These are phyloP conservation scores for Fusarium siculi DNA, from an alignment of 2,329 filamentous ascomycete species.

Conservation along the genomic window DNA sequence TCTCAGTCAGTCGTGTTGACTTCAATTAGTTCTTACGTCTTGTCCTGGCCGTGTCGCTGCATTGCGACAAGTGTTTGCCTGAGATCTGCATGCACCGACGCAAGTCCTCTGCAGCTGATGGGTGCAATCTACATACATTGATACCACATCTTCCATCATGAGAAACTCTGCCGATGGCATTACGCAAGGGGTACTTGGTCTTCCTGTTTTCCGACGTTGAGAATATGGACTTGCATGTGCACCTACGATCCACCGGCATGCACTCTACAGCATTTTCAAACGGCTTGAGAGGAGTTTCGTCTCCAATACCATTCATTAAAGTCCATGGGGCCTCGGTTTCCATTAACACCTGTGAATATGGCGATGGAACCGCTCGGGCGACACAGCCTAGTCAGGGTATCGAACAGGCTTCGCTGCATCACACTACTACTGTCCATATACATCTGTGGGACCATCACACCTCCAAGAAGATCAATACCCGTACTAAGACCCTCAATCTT, in stretches of 20 bases:
- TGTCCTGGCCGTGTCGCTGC: rapidly evolving
- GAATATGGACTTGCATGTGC: neutral
- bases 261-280: neutral
- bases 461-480: no score
- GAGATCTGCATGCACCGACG: rapidly evolving
- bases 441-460: neutral
- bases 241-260: neutral
- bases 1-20: rapidly evolving
- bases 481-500: rapidly evolving
- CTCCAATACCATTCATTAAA: neutral
- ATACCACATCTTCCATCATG: neutral
- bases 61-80: neutral
- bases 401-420: neutral
- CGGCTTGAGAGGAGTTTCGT: rapidly evolving
- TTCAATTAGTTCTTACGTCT: rapidly evolving
- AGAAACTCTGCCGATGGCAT: rapidly evolving
- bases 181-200: no score
- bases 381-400: neutral
- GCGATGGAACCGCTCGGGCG: neutral
- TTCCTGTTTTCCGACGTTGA: neutral
- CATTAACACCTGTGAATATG: rapidly evolving
- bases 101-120: neutral
- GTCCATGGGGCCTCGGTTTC: rapidly evolving
- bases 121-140: no score
- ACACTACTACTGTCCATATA: neutral